Evolutionary conservation across 768 basidiomycete genomes (phyloP).

Genomic region (Kwoniella bestiolae): DNA sequence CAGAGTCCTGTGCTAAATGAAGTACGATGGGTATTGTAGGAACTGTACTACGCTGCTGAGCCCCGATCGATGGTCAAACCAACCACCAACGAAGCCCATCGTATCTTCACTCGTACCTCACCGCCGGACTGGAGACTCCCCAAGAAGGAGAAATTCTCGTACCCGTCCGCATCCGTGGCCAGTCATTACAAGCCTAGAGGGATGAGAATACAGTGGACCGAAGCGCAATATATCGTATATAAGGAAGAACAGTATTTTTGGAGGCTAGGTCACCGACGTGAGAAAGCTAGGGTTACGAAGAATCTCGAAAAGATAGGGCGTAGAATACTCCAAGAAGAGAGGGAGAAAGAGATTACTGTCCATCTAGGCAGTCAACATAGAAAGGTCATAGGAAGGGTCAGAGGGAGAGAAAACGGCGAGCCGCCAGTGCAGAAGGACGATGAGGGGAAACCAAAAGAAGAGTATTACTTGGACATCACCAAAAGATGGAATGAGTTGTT

Average conservation of each 20-base stretch:
- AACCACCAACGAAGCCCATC: neutral
- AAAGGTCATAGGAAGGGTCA: neutral
- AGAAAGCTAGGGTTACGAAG: neutral
- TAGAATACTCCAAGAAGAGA: neutral
- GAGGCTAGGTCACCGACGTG: neutral
- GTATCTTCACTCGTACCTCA: slow-evolving; percentile 1
- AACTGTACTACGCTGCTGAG: neutral
- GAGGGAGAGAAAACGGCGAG: slow-evolving; percentile 8
- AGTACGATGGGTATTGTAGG: neutral
- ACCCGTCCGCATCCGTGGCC: neutral
- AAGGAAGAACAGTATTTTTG: slow-evolving; percentile 29
- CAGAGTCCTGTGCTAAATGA: too few species aligned
- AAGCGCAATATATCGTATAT: slow-evolving; percentile 32
- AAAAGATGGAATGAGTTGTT: neutral
- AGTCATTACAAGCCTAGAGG: slow-evolving; percentile 26
- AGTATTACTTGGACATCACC: neutral
- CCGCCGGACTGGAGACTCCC: slow-evolving; percentile 2
- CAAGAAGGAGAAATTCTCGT: neutral
- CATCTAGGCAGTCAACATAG: neutral
- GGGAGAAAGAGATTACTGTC: neutral
- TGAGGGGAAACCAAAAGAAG: slow-evolving; percentile 13
- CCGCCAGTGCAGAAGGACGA: slow-evolving; percentile 8
- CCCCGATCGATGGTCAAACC: neutral
- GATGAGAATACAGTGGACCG: slow-evolving; percentile 22
- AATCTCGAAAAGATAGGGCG: neutral